Conservation (phyloP, 1,284 basidiomycete species). For the Exobasidium rhododendri region DNA sequence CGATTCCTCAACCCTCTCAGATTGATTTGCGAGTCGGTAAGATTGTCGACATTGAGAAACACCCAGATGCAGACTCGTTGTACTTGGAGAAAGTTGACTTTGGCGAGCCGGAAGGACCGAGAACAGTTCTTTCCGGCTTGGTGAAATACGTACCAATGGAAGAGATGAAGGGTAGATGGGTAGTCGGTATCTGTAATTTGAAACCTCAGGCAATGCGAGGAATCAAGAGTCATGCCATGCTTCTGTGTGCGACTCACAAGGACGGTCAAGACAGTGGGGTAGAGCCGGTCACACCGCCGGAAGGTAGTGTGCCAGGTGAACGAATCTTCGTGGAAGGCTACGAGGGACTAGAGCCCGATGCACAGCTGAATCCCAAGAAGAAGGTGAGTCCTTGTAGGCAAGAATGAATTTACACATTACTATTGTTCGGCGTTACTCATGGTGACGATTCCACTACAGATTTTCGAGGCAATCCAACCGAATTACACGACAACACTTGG, state of each 20-base stretch:
- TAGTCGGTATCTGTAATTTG: slow-evolving; percentile 53
- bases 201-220: slow-evolving; percentile 54
- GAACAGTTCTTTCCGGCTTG: slow-evolving; percentile 50
- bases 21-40: slow-evolving; percentile 52
- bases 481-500: slow-evolving; percentile 43
- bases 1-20: slow-evolving; percentile 43
- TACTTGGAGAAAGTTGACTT: slow-evolving; percentile 54
- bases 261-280: slow-evolving; percentile 52
- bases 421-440: slow-evolving; percentile 3
- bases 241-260: slow-evolving; percentile 49
- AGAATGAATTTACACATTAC: background rate
- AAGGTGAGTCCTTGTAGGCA: slow-evolving; percentile 43
- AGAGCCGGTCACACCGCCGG: slow-evolving; percentile 50
- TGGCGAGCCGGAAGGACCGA: slow-evolving; percentile 52
- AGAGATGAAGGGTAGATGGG: slow-evolving; percentile 50
- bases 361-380: slow-evolving; percentile 53
- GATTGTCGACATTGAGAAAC: slow-evolving; percentile 48
- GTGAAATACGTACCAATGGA: slow-evolving; percentile 54
- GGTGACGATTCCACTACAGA: slow-evolving; percentile 23
- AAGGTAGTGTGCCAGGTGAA: slow-evolving; percentile 45
- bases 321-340: slow-evolving; percentile 51
- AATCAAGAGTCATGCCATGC: slow-evolving; percentile 54
- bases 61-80: slow-evolving; percentile 52
- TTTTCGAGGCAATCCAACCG: slow-evolving; percentile 54
- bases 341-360: slow-evolving; percentile 47